Conservation (phyloP, 208 protist genomes). For the Wallacemonas sp. region DNA sequence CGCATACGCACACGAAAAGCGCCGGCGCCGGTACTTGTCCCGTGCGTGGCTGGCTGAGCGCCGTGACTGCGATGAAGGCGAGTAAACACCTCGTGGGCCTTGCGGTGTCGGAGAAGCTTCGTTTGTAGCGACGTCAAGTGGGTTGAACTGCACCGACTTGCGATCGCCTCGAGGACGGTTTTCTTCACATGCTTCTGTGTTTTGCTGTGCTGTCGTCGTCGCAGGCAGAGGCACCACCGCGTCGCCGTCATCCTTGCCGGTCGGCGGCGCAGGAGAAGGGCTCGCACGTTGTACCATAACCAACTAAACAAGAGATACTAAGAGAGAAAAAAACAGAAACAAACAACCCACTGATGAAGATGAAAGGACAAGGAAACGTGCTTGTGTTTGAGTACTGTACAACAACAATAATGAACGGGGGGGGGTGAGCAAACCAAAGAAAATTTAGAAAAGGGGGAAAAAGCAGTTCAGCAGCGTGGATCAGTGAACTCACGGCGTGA, state of each 20-base stretch:
- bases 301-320: not conserved
- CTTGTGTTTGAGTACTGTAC: no score
- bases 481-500: no score
- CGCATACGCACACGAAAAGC: constrained; percentile 11
- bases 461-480: no score
- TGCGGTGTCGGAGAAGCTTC: no score
- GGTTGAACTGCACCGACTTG: constrained; percentile 5
- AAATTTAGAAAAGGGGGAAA: no score
- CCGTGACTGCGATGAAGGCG: not conserved
- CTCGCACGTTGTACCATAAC: constrained; percentile 5
- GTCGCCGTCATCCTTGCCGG: not conserved
- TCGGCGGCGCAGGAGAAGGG: not conserved
- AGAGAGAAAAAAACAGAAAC: not conserved
- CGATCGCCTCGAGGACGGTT: not conserved
- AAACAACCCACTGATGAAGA: no score
- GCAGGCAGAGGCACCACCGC: not conserved
- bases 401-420: not conserved
- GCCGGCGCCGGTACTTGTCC: not conserved
- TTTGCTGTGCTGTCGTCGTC: not conserved
- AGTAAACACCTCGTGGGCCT: not conserved
- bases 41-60: not conserved
- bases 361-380: no score
- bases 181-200: not conserved
- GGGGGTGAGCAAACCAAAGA: not conserved
- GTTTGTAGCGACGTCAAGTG: not conserved